Conservation (phyloP, 768 basidiomycete species). For the Tephrocybe sp. region DNA sequence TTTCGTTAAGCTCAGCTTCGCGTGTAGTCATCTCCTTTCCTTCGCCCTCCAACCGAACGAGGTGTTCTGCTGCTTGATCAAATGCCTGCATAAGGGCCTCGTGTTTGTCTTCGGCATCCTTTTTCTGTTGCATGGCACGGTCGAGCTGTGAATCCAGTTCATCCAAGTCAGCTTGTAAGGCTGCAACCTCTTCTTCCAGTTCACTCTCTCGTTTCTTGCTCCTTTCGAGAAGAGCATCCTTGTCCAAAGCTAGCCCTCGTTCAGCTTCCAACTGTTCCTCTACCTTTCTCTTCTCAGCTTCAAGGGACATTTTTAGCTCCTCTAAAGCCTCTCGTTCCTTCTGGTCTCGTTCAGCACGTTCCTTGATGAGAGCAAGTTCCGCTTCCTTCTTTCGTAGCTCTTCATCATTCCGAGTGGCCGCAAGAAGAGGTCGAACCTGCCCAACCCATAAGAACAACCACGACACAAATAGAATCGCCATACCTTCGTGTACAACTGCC, state of each 20-base stretch:
- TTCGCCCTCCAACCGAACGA: conserved; percentile 77
- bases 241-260: conserved; percentile 73
- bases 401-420: conserved; percentile 90
- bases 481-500: conserved; percentile 95
- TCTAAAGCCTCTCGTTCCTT: conserved; percentile 78
- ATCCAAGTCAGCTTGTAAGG: conserved; percentile 81
- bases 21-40: conserved; percentile 62
- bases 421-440: conserved; percentile 87
- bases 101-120: conserved; percentile 77
- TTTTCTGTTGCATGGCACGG: conserved; percentile 72
- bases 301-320: conserved; percentile 75
- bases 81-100: conserved; percentile 69
- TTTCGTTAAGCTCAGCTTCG: conserved; percentile 61
- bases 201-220: conserved; percentile 84
- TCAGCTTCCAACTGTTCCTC: conserved; percentile 84
- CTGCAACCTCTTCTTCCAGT: conserved; percentile 79
- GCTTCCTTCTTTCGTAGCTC: conserved; percentile 85
- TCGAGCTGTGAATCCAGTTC: conserved; percentile 84
- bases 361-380: conserved; percentile 76
- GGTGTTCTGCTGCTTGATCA: conserved; percentile 82
- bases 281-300: conserved; percentile 79
- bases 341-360: conserved; percentile 85
- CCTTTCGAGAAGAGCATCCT: conserved; percentile 77
- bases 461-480: conserved; percentile 4
- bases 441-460: conserved; percentile 6